phyloP scores from a whole-genome alignment of 495 filamentous ascomycete genomes.

The Pyronema omphalodes region DNA sequence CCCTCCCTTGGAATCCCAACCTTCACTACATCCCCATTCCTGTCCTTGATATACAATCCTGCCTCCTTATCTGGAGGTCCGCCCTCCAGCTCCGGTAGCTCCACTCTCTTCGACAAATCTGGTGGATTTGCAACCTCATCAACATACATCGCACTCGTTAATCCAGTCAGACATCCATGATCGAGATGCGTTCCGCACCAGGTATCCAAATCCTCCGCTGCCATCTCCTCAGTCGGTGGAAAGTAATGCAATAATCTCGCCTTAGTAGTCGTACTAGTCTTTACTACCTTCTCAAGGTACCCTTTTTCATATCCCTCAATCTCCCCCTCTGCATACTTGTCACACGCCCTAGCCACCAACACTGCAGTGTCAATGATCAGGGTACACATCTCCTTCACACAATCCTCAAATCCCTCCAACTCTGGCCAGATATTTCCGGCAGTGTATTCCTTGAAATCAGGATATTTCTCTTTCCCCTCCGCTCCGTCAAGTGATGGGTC shows the following conservation, averaged over 20 bases:
- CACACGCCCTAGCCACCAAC: slow-evolving; percentile 72
- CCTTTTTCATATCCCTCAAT: slow-evolving; percentile 54
- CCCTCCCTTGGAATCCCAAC: slow-evolving; percentile 79
- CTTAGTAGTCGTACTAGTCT: slow-evolving; percentile 72
- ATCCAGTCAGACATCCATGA: slow-evolving; percentile 67
- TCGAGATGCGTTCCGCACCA: slow-evolving; percentile 95
- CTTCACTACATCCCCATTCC: slow-evolving; percentile 57
- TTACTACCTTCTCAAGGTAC: slow-evolving; percentile 75
- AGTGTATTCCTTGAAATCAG: slow-evolving; percentile 42
- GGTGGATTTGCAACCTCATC: slow-evolving; percentile 47
- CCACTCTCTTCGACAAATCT: slow-evolving; percentile 12
- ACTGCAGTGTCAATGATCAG: slow-evolving; percentile 79
- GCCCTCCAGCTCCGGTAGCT: slow-evolving; percentile 44
- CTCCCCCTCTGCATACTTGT: slow-evolving; percentile 55
- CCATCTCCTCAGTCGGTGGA: slow-evolving; percentile 32
- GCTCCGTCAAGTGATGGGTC: slow-evolving; percentile 42
- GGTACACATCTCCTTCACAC: slow-evolving; percentile 57
- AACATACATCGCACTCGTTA: slow-evolving; percentile 91
- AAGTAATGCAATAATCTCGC: slow-evolving; percentile 90
- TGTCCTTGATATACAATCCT: slow-evolving; percentile 80
- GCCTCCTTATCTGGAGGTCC: slow-evolving; percentile 61
- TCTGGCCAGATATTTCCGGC: slow-evolving; percentile 72
- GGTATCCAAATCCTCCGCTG: slow-evolving; percentile 47
- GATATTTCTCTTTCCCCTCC: slow-evolving; percentile 25
- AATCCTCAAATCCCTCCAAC: slow-evolving; percentile 53